These are phyloP conservation scores for Graphium sp. DNA, from an alignment of 2,329 filamentous ascomycete species.

Conservation along the genomic window DNA sequence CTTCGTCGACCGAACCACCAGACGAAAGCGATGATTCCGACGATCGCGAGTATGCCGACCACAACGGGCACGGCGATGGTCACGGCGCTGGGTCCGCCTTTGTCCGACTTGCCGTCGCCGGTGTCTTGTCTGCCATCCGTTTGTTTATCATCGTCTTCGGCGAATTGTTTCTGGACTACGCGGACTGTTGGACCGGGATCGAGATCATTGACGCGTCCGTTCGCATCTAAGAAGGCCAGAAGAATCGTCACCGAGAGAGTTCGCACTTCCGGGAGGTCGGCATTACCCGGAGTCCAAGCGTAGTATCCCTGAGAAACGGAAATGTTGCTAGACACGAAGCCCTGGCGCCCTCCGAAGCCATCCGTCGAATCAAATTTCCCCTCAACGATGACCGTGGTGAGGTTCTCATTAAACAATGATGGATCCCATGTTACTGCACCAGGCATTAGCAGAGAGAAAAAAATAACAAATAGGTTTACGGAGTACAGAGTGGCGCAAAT, in stretches of 20 bases:
- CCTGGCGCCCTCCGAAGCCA: slow-evolving; percentile 4
- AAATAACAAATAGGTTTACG: too few species aligned
- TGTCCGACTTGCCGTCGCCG: too few species aligned
- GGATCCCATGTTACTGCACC: slow-evolving; percentile 7
- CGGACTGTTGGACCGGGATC: slow-evolving; percentile 6
- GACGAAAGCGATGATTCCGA: slow-evolving; percentile 5
- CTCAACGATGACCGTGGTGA: slow-evolving; percentile 6
- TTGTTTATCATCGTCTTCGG: slow-evolving; percentile 2
- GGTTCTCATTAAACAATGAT: slow-evolving; percentile 5
- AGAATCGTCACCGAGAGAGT: slow-evolving; percentile 5
- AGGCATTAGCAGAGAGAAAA: slow-evolving; percentile 2
- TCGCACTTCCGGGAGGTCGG: slow-evolving; percentile 4
- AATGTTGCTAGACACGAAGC: slow-evolving; percentile 6
- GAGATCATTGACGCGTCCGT: slow-evolving; percentile 4
- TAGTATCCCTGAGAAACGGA: slow-evolving; percentile 6
- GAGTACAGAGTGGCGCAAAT: too few species aligned
- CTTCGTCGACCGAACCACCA: slow-evolving; percentile 6
- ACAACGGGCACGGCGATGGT: slow-evolving; percentile 5
- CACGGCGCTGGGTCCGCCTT: too few species aligned
- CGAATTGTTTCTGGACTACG: not conserved
- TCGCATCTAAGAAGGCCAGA: slow-evolving; percentile 5
- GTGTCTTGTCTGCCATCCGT: too few species aligned
- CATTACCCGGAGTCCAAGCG: slow-evolving; percentile 5
- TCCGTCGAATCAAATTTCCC: slow-evolving; percentile 6
- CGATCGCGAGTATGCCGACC: slow-evolving; percentile 5